Evolutionary conservation across 345 rosid species (phyloP), one percentile per base, ranked within the genome.

Genomic region (Orychophragmus violaceus): DNA sequence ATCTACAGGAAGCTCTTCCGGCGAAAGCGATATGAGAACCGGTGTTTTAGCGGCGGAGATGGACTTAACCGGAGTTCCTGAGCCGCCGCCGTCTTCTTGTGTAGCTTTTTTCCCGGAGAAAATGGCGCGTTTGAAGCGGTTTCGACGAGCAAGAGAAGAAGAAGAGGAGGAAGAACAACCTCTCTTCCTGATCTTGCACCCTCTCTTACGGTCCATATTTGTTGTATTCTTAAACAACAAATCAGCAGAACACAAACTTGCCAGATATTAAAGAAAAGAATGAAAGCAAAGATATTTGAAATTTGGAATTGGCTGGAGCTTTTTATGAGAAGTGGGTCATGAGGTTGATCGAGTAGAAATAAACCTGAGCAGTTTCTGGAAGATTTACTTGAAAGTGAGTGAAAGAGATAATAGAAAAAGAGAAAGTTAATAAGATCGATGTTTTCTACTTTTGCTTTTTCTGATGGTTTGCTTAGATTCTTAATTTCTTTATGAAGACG

Each of bases 131-230:
- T 94, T 94, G 65, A 90, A 78, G 66, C 92, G 75, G 83, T 94
- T 86, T 44, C 68, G 82, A 25, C 82, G 83, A 52, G 77, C 81
- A 42, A 88, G 35, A 11, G 97, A 85, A 17, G 99, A 94, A 0
- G 96, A 94, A 0, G 97, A 90, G 0, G 97, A 90, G 0, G 98
- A 90, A 1, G 96, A 90, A 64, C 89, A 74, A 28, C 92, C 87
- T 74, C 97, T 80, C 85, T 90, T 94, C 74, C 96, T 88, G 75
- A 90, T 87, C 84, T 88, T 94, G 51, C 90, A 81, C 5, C 62
- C 73, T 55, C 70, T 80, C 46, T 73, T 85, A 9, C 67, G 49
- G 37, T 75, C 84, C 84, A 81, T 72, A 66, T 25, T 14, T 52
- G 5, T 46, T 75, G 11, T 7, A 19, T 21, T 33, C 3, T 7